phyloP scores from a whole-genome alignment of 2,329 filamentous ascomycete species.

The Davidsoniella virescens region DNA sequence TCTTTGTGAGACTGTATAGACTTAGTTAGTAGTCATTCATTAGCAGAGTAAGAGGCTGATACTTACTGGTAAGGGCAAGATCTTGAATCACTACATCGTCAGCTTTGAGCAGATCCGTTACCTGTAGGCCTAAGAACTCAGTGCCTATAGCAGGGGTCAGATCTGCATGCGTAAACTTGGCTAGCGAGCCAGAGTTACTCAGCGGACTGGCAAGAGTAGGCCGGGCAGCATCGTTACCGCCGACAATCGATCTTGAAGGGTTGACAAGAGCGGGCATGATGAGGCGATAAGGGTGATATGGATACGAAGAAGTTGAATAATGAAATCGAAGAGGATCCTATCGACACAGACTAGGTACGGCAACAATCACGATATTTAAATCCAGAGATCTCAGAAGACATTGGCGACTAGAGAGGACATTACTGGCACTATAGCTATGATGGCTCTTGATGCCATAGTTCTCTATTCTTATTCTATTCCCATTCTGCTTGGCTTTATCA shows the following conservation, averaged over 20 bases:
- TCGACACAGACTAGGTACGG: too few species aligned
- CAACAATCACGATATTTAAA: not conserved
- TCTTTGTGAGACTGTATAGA: conserved; percentile 37
- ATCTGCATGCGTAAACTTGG: conserved; percentile 30
- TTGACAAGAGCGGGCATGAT: conserved; percentile 9
- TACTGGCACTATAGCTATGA: too few species aligned
- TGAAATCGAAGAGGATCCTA: not conserved
- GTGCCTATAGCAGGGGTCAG: conserved; percentile 38
- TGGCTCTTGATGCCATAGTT: too few species aligned
- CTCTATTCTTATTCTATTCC: too few species aligned
- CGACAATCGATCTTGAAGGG: conserved; percentile 1
- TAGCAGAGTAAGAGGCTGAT: not conserved
- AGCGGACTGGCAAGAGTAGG: conserved; percentile 16
- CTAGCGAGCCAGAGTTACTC: conserved; percentile 23
- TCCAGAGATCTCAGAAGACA: not conserved
- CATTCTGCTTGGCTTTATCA: too few species aligned
- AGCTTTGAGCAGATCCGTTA: conserved; percentile 33
- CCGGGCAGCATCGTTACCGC: conserved; percentile 7
- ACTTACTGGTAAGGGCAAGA: conserved; percentile 41
- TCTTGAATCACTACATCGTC: conserved; percentile 41
- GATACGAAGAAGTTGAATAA: not conserved
- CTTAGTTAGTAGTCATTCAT: not conserved
- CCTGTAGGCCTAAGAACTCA: conserved; percentile 33
- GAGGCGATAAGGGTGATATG: not conserved
- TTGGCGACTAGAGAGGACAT: too few species aligned